phyloP scores from a whole-genome alignment of 164 flowering plant species.

The Nelumbo lutea region DNA sequence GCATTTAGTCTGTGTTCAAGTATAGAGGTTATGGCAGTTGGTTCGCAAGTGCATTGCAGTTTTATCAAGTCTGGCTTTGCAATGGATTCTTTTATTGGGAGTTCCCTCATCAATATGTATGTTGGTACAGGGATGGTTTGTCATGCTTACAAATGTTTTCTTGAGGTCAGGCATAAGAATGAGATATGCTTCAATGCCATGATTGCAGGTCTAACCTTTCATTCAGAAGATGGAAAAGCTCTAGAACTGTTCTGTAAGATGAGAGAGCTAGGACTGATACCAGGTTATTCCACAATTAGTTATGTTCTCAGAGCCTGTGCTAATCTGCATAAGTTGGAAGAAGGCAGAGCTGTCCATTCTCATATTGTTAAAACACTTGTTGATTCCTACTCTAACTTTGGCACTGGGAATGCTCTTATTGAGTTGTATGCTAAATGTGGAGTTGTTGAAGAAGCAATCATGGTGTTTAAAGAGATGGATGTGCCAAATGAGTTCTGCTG shows the following conservation, averaged over 20 bases:
- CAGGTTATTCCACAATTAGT: slow-evolving; percentile 13
- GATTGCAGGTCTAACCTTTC: slow-evolving; percentile 14
- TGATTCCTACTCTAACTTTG: slow-evolving; percentile 3
- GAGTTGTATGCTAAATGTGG: slow-evolving; percentile 21
- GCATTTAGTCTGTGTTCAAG: slow-evolving; percentile 12
- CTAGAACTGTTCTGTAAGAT: slow-evolving; percentile 17
- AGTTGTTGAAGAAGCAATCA: slow-evolving; percentile 17
- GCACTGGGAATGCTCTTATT: slow-evolving; percentile 14
- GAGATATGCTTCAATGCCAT: slow-evolving; percentile 17
- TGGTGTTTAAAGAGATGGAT: slow-evolving; percentile 6
- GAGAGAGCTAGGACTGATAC: slow-evolving; percentile 13
- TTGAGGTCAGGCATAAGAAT: slow-evolving; percentile 12
- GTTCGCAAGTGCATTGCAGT: slow-evolving; percentile 13
- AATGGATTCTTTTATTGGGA: slow-evolving; percentile 11
- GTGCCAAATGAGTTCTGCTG: slow-evolving; percentile 10
- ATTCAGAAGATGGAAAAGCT: slow-evolving; percentile 11
- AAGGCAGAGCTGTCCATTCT: slow-evolving; percentile 15
- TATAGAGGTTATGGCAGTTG: neutral
- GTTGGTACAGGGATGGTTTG: slow-evolving; percentile 3
- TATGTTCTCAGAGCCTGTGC: slow-evolving; percentile 13
- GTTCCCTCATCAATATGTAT: slow-evolving; percentile 11
- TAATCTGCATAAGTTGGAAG: slow-evolving; percentile 10
- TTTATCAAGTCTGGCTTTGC: slow-evolving; percentile 7
- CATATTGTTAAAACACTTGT: slow-evolving; percentile 14
- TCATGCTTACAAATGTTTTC: slow-evolving; percentile 8